Percentiles rank a stretch among this genome's conserved stretches.
Evolutionary conservation across 305 asterid species (phyloP).

Genomic region (Salvia sclarea): DNA sequence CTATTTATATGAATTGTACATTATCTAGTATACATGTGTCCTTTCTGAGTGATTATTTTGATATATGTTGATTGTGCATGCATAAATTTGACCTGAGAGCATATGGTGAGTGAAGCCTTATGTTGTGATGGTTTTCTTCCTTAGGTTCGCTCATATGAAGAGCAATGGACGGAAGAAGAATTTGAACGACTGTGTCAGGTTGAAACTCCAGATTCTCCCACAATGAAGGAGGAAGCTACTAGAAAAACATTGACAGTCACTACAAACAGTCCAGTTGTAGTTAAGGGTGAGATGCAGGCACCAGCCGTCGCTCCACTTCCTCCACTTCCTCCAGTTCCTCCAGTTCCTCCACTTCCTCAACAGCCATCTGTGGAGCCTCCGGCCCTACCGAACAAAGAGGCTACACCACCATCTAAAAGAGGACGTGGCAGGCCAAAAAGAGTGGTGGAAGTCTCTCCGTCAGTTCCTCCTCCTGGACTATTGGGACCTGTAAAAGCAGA

Average conservation of each 20-base stretch:
- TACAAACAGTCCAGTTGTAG: conserved; percentile 37
- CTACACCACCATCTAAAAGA: conserved; percentile 71
- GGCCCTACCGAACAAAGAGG: conserved; percentile 43
- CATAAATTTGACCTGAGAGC: conserved; percentile 19
- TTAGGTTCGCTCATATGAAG: conserved; percentile 97
- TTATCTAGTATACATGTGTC: conserved; percentile 16
- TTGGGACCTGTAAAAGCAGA: conserved; percentile 45
- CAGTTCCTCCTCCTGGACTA: conserved; percentile 44
- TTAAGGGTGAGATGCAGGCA: conserved; percentile 47
- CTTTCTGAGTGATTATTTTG: background rate
- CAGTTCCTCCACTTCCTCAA: conserved; percentile 37
- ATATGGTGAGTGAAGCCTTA: conserved; percentile 18
- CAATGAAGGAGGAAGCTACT: conserved; percentile 50
- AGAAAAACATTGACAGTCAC: conserved; percentile 49
- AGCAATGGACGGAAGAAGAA: conserved; percentile 98
- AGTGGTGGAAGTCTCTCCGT: conserved; percentile 47
- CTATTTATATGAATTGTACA: conserved; percentile 34
- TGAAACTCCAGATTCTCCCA: conserved; percentile 81
- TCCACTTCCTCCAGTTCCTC: conserved; percentile 23
- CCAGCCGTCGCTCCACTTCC: conserved; percentile 41
- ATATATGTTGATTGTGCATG: conserved; percentile 17
- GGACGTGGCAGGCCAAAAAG: conserved; percentile 99
- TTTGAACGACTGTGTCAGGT: conserved; percentile 91
- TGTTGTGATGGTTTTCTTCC: conserved; percentile 34
- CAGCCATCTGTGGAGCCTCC: conserved; percentile 40